Percentiles rank a stretch among this genome's conserved stretches.
Conservation (phyloP, 768 basidiomycete genomes). For the Galerina marginata region DNA sequence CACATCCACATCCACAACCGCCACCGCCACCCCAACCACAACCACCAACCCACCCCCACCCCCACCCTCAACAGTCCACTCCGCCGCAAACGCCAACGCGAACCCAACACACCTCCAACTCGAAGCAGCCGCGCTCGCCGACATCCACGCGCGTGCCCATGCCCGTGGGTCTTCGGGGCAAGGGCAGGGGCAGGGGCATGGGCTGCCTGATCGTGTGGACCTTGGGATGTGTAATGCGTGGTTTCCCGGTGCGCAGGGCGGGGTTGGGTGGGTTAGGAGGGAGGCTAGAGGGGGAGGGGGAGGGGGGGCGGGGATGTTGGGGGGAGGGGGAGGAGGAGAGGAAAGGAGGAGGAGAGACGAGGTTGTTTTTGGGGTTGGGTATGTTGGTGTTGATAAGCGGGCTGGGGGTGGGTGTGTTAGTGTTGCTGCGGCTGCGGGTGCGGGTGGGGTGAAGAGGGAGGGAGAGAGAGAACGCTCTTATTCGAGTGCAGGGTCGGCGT, state of each 20-base stretch:
- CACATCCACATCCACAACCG: not conserved
- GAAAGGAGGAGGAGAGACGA: constrained; percentile 10
- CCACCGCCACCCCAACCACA: not conserved
- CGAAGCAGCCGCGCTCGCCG: too few relatives aligned
- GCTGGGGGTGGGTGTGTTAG: constrained; percentile 3
- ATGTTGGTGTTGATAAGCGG: not conserved
- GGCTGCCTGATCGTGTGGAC: constrained; percentile 23
- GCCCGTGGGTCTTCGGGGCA: too few relatives aligned
- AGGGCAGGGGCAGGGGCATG: not conserved
- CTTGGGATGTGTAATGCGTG: constrained; percentile 44
- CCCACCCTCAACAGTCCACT: not conserved
- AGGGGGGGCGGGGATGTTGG: too few relatives aligned
- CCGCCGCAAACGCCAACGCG: not conserved
- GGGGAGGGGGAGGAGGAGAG: not conserved
- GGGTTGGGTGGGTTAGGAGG: constrained; percentile 16
- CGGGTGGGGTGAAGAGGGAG: not conserved
- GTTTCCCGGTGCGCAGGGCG: constrained; percentile 39
- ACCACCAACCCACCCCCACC: not conserved
- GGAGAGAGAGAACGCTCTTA: not conserved
- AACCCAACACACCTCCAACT: not conserved
- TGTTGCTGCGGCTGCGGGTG: too few relatives aligned
- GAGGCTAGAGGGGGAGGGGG: not conserved
- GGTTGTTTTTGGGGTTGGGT: constrained; percentile 9
- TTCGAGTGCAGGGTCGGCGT: not conserved
- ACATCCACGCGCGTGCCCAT: too few relatives aligned